phyloP scores from a whole-genome alignment of 768 basidiomycete species.

The Tubosaeta sp. region DNA sequence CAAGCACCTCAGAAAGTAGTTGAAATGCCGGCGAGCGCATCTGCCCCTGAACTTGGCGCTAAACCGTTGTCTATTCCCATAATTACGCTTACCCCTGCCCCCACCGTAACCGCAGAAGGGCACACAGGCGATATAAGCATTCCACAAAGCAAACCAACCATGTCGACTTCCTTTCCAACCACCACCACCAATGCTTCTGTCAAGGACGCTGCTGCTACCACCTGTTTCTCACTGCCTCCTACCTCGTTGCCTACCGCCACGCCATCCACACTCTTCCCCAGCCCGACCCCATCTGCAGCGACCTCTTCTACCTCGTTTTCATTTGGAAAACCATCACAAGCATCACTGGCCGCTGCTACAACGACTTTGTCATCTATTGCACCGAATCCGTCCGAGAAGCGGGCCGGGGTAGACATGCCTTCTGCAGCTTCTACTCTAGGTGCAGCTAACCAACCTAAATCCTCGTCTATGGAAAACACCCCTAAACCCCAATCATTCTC shows the following conservation, averaged over 20 bases:
- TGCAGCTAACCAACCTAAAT: conserved; percentile 10
- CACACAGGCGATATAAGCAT: conserved; percentile 1
- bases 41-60: conserved; percentile 19
- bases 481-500: conserved; percentile 12
- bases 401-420: conserved; percentile 7
- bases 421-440: conserved; percentile 3
- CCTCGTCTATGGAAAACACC: conserved; percentile 1
- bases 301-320: conserved; percentile 11
- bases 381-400: conserved; percentile 33
- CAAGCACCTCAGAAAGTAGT: conserved; percentile 33
- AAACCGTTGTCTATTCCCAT: conserved; percentile 24
- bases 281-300: conserved; percentile 6
- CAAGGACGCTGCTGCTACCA: conserved; percentile 5
- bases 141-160: conserved; percentile 13
- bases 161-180: conserved; percentile 12
- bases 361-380: conserved; percentile 8
- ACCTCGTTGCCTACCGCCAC: conserved; percentile 23
- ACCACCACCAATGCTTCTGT: conserved; percentile 4
- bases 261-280: conserved; percentile 13
- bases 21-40: conserved; percentile 27
- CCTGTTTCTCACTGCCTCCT: conserved; percentile 21
- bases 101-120: conserved; percentile 4
- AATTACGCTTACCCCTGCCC: conserved; percentile 27
- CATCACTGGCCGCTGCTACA: conserved; percentile 1
- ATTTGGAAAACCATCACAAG: conserved; percentile 15